Conservation (phyloP, 148 eudicot species). For the Hydrangea macrophylla region DNA sequence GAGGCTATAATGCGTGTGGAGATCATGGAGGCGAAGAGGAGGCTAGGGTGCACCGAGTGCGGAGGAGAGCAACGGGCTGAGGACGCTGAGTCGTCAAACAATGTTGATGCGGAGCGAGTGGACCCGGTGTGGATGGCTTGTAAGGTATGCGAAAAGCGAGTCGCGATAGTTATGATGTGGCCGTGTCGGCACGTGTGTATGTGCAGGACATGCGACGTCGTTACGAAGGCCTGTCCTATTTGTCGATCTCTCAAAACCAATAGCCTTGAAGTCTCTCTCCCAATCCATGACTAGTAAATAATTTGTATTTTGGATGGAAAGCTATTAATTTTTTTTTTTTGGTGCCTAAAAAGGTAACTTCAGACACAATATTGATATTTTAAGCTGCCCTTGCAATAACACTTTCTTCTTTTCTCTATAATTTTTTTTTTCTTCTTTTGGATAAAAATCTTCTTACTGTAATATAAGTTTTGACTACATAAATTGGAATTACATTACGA, state of each 20-base stretch:
- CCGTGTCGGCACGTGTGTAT: conserved; percentile 18
- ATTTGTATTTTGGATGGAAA: background rate
- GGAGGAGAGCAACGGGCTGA: background rate
- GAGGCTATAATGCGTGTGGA: background rate
- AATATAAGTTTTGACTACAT: too few relatives aligned
- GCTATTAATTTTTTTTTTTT: too few relatives aligned
- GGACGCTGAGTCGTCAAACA: conserved; percentile 7
- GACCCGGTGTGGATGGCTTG: background rate
- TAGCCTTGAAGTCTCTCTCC: conserved; percentile 1
- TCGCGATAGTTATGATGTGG: conserved; percentile 13
- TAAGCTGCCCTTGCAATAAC: too few relatives aligned
- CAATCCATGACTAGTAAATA: too few relatives aligned
- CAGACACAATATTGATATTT: too few relatives aligned
- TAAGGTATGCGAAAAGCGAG: conserved; percentile 2
- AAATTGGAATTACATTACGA: too few relatives aligned
- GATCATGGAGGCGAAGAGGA: background rate
- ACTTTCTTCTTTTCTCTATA: too few relatives aligned
- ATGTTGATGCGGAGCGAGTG: conserved; percentile 7
- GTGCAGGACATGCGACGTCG: conserved; percentile 2
- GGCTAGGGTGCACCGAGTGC: background rate
- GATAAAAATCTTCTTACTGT: too few relatives aligned
- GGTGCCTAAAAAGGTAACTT: too few relatives aligned
- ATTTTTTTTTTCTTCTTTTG: too few relatives aligned
- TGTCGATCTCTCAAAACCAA: conserved; percentile 2
- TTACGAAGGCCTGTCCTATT: background rate